These are phyloP conservation scores for Monilinia polystroma DNA, from an alignment of 2,329 filamentous ascomycete species.

Conservation along the genomic window DNA sequence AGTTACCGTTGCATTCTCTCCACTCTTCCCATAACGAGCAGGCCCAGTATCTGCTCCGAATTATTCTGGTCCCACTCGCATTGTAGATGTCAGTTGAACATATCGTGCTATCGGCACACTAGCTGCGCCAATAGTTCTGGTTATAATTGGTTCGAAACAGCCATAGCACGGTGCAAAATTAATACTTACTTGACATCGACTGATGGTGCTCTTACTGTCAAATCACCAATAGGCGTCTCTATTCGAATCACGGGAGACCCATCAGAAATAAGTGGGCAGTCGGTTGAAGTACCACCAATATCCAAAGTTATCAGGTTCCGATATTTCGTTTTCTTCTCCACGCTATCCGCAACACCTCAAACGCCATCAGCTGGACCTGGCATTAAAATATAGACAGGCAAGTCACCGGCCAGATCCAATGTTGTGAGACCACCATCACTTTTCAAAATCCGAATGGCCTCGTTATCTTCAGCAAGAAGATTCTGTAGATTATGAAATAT, in stretches of 20 bases:
- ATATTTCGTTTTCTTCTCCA: conserved; percentile 15
- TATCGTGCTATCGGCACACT: too few relatives aligned
- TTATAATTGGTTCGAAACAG: too few relatives aligned
- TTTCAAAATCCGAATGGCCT: conserved; percentile 18
- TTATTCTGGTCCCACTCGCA: too few relatives aligned
- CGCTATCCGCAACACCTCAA: conserved; percentile 2
- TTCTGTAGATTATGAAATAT: conserved; percentile 15
- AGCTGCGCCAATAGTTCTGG: too few relatives aligned
- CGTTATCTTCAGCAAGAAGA: conserved; percentile 10
- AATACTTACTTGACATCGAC: neutral
- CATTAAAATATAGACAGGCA: conserved; percentile 12
- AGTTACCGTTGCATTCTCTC: too few relatives aligned
- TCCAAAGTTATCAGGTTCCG: conserved; percentile 15
- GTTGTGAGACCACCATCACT: conserved; percentile 21
- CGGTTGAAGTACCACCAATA: conserved; percentile 15
- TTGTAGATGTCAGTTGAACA: too few relatives aligned
- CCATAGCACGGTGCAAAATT: too few relatives aligned
- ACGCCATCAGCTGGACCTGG: conserved; percentile 13
- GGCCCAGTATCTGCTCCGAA: too few relatives aligned
- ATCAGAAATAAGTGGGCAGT: conserved; percentile 6
- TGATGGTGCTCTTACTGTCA: too few relatives aligned
- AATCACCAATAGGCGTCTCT: too few relatives aligned
- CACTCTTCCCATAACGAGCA: too few relatives aligned
- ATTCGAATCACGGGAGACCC: neutral
- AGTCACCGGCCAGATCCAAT: conserved; percentile 3